Evolutionary conservation across 169 alveolate species (phyloP), one percentile per base, ranked within the genome.

Genomic region (Cryptosporidium xiaoi): DNA sequence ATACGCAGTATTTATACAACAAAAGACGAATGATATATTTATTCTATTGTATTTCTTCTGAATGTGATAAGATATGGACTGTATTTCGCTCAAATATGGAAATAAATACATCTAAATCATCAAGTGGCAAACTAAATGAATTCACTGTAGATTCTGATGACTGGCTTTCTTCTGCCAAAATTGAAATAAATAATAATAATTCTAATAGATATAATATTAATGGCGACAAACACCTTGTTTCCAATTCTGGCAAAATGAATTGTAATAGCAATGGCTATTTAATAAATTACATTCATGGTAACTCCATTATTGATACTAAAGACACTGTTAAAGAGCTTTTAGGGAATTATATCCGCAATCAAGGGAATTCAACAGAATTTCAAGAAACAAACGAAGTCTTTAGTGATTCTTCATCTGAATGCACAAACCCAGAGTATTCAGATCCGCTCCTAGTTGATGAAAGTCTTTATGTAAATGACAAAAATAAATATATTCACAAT

Each of bases 141-240:
- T 13, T 31, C 8, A 2, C 2, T 13, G 48, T 33, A 20, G 1
- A 10, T 20, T 58, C 87, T 13, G 71, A 77, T 34, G 71, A 77
- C 51, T 77, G 87, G 87, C 87, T 77, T 8, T 55, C 13, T 8
- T 60, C 65, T 7, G 87, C 87, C 1, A 71, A 71, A 16, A 33
- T 69, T 18, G 66, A 53, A 29, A 27, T 36, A 33, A 40, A 77
- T 29, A 40, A 18, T n/a, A 12, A 34, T 15, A 16, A 2, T 5
- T 27, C 7, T 62, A 27, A 27, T 15, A 29, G 48, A 2, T 7
- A 7, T 62, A n/a, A 13, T 8, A 27, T 6, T 13, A 15, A 77
- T 62, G 29, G 13, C 36, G 34, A 20, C 10, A 53, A 60, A 29
- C 33, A 3, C 2, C 3, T n/a, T 33, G 64, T 62, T n/a, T 6